phyloP scores from a whole-genome alignment of 1,284 basidiomycete species.

The Golubevia sp. region DNA sequence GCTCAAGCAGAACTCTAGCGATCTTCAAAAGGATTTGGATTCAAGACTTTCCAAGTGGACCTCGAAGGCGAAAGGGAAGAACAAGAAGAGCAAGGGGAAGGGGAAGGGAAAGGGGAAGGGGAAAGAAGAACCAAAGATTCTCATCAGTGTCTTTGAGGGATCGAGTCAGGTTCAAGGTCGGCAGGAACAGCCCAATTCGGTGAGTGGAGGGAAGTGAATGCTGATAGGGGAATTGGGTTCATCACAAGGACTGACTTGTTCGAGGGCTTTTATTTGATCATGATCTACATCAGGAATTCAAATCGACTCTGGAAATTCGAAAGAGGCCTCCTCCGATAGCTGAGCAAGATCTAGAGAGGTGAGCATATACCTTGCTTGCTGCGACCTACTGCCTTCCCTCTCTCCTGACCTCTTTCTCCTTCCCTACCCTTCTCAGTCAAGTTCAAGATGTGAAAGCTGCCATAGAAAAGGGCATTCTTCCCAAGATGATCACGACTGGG shows the following conservation, averaged over 20 bases:
- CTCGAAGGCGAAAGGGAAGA: no score
- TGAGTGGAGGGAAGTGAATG: not conserved
- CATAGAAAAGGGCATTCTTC: slow-evolving; percentile 38
- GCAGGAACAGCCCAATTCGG: not conserved
- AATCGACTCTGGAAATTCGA: not conserved
- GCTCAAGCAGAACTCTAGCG: no score
- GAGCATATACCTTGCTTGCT: not conserved
- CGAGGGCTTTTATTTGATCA: slow-evolving; percentile 1
- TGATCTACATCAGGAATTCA: no score
- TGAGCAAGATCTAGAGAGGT: not conserved
- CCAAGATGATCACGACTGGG: slow-evolving; percentile 56
- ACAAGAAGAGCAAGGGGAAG: not conserved
- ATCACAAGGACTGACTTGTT: not conserved
- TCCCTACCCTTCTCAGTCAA: slow-evolving; percentile 18
- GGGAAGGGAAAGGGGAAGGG: not conserved
- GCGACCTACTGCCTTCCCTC: no score
- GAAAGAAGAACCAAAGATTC: slow-evolving; percentile 2
- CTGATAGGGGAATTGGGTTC: not conserved
- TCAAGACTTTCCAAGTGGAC: no score
- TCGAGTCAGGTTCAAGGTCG: not conserved
- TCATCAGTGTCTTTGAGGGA: slow-evolving; percentile 23
- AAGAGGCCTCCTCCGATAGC: not conserved
- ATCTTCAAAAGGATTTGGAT: no score
- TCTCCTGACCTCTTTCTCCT: not conserved
- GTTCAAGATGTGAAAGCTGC: slow-evolving; percentile 37